These are phyloP conservation scores for Phaeosphaeriaceae sp. DNA, from an alignment of 2,329 filamentous ascomycete genomes.

Conservation along the genomic window DNA sequence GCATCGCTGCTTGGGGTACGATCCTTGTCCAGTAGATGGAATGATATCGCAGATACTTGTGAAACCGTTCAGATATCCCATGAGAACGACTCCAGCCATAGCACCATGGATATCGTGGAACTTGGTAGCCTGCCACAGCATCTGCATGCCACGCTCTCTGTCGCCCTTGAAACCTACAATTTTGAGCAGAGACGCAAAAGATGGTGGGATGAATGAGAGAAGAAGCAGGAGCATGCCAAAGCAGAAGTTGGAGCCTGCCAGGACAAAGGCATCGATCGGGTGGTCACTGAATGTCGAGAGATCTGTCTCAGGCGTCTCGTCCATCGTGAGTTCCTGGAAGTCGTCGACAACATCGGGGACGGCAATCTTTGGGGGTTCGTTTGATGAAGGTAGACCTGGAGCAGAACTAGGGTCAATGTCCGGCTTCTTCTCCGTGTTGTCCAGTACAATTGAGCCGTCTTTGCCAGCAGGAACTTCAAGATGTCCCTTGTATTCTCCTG, in stretches of 20 bases:
- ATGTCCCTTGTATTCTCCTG: constrained; percentile 57
- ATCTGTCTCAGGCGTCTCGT: constrained; percentile 57
- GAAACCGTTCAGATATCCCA: constrained; percentile 88
- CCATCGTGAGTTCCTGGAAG: constrained; percentile 39
- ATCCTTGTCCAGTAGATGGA: constrained; percentile 65
- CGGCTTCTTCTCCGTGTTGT: constrained; percentile 30
- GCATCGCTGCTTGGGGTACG: constrained; percentile 74
- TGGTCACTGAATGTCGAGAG: constrained; percentile 70
- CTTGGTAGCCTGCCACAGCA: constrained; percentile 89
- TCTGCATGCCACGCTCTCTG: constrained; percentile 77
- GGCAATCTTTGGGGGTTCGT: constrained; percentile 23
- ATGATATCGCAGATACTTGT: constrained; percentile 89
- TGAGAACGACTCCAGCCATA: constrained; percentile 79
- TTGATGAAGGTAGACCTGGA: constrained; percentile 25
- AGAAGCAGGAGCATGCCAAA: constrained; percentile 86
- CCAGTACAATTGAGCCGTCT: constrained; percentile 28
- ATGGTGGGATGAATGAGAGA: constrained; percentile 90
- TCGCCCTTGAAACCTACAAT: constrained; percentile 93
- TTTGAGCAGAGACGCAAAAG: constrained; percentile 84
- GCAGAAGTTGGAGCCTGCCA: constrained; percentile 87
- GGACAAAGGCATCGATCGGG: constrained; percentile 84
- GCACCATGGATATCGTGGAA: constrained; percentile 93
- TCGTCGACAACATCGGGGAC: constrained; percentile 36
- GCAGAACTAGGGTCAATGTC: constrained; percentile 35
- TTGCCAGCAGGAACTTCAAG: constrained; percentile 36